Evolutionary conservation across 768 basidiomycete species (phyloP).

Genomic region (Calvatia gigantea): DNA sequence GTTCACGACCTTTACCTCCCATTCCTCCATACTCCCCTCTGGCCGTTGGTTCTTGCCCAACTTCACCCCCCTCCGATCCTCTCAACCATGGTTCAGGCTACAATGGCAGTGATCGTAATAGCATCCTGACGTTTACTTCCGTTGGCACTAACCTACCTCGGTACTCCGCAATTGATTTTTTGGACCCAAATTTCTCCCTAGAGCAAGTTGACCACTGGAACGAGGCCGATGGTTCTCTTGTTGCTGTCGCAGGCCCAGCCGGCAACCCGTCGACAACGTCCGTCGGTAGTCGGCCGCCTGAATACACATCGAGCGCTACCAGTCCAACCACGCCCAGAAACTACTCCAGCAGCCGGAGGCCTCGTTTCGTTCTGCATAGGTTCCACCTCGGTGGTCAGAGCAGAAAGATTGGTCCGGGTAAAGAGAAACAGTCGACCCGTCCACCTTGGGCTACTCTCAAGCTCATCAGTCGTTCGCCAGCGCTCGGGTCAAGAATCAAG

Average conservation of each 20-base stretch:
- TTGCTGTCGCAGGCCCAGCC: not conserved
- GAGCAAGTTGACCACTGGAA: not conserved
- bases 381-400: not conserved
- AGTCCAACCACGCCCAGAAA: not conserved
- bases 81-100: not conserved
- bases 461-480: not conserved
- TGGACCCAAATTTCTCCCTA: not conserved
- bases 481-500: not conserved
- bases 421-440: not conserved
- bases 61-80: not conserved
- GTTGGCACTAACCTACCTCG: not conserved
- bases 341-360: not conserved
- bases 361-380: not conserved
- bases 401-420: not conserved
- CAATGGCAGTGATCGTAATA: not conserved
- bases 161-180: not conserved
- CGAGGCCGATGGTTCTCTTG: not conserved
- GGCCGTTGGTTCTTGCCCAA: not conserved
- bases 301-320: not conserved
- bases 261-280: too few relatives aligned
- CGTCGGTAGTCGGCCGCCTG: not conserved
- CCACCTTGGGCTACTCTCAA: not conserved
- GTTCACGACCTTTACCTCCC: not conserved
- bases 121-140: not conserved
- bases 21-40: not conserved